These are phyloP conservation scores for Eucalyptus sideroxylon DNA, from an alignment of 345 rosid species.

Conservation along the genomic window DNA sequence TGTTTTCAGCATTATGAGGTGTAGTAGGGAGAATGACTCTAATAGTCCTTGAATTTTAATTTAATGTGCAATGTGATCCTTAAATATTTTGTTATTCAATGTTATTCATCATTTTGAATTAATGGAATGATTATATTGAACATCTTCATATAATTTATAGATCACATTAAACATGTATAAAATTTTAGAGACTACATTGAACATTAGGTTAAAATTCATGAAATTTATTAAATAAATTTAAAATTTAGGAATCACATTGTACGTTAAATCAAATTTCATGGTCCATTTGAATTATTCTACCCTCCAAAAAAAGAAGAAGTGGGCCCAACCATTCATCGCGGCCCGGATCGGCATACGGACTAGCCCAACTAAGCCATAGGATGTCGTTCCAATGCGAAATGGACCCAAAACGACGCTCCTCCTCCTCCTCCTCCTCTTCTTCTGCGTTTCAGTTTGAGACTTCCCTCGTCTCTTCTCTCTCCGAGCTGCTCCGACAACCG, in stretches of 20 bases:
- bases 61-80: too few relatives aligned
- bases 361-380: not conserved
- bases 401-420: not conserved
- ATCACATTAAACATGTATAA: too few relatives aligned
- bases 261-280: too few relatives aligned
- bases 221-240: fast-evolving
- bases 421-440: not conserved
- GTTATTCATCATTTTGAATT: too few relatives aligned
- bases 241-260: fast-evolving
- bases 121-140: too few relatives aligned
- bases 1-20: not conserved
- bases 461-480: too few relatives aligned
- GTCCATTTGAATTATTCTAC: too few relatives aligned
- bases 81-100: too few relatives aligned
- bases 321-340: not conserved
- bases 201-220: fast-evolving
- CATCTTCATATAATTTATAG: not conserved
- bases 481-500: too few relatives aligned
- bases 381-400: not conserved
- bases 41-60: fast-evolving
- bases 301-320: not conserved
- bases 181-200: fast-evolving
- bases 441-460: not conserved
- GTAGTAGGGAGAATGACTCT: fast-evolving
- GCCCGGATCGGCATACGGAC: not conserved